A percentile compares a stretch with the other conserved stretches of the same genome.
phyloP scores from a whole-genome alignment of 441 rosid species.

The Aquilaria agallochum region DNA sequence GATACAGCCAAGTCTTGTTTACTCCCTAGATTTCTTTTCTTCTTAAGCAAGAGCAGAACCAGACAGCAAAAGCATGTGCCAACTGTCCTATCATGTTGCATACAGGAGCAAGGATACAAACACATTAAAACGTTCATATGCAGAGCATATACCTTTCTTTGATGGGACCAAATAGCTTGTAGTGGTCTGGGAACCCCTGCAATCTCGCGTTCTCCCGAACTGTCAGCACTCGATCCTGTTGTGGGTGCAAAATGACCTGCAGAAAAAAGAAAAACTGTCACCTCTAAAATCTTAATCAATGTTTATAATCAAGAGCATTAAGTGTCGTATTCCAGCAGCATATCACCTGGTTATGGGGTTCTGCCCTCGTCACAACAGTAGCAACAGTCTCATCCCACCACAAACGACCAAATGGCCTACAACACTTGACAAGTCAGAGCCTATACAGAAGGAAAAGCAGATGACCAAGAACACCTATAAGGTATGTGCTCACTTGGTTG shows the following conservation, averaged over 20 bases:
- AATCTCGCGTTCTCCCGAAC: conserved; percentile 67
- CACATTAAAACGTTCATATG: too few relatives aligned
- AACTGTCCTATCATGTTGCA: too few relatives aligned
- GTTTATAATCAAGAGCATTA: not conserved
- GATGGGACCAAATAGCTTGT: conserved; percentile 55
- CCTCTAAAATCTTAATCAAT: not conserved
- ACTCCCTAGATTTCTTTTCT: too few relatives aligned
- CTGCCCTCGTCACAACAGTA: conserved; percentile 76
- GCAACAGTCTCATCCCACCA: conserved; percentile 92
- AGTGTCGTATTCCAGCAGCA: not conserved
- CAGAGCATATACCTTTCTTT: conserved; percentile 45
- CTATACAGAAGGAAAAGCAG: too few relatives aligned
- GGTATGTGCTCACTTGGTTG: conserved; percentile 43
- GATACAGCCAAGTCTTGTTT: too few relatives aligned
- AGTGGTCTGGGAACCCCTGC: conserved; percentile 70
- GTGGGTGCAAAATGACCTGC: conserved; percentile 62
- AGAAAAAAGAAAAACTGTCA: not conserved
- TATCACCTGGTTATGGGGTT: conserved; percentile 77
- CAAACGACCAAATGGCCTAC: conserved; percentile 69
- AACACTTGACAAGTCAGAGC: not conserved
- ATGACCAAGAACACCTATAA: not conserved
- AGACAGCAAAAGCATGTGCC: too few relatives aligned
- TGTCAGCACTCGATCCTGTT: conserved; percentile 60
- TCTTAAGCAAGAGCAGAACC: too few relatives aligned
- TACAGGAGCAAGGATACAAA: too few relatives aligned